phyloP scores from a whole-genome alignment of 805 yeast genomes.

The Pichia nakasei region DNA sequence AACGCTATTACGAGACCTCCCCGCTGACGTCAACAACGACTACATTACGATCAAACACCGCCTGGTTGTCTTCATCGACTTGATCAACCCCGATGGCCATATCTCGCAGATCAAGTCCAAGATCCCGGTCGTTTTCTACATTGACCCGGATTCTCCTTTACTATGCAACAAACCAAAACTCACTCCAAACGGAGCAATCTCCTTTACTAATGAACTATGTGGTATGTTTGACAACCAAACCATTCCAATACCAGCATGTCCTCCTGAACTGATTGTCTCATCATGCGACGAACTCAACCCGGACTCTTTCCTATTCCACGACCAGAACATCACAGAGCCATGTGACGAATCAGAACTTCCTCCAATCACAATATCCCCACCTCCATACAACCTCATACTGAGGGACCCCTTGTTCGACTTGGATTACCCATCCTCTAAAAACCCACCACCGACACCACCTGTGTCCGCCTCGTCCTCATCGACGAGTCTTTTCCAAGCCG shows the following conservation, averaged over 20 bases:
- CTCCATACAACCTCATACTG: slow-evolving; percentile 19
- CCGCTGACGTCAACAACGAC: slow-evolving; percentile 36
- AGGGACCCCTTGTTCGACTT: slow-evolving; percentile 17
- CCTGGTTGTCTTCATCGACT: slow-evolving; percentile 34
- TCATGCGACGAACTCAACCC: slow-evolving; percentile 5
- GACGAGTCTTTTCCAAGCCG: neutral
- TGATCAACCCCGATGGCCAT: slow-evolving; percentile 42
- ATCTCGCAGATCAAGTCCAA: slow-evolving; percentile 44
- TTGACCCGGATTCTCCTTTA: slow-evolving; percentile 28
- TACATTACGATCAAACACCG: slow-evolving; percentile 38
- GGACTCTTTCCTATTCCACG: slow-evolving; percentile 10
- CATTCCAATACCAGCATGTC: neutral
- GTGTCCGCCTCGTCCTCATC: neutral
- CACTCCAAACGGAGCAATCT: neutral
- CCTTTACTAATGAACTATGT: neutral
- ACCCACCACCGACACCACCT: neutral
- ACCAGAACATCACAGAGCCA: no score
- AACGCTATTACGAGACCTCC: slow-evolving; percentile 28
- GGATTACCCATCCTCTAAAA: neutral
- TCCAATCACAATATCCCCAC: no score
- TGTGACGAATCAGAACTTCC: no score
- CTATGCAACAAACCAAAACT: neutral
- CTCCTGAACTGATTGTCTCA: slow-evolving; percentile 5
- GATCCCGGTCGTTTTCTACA: slow-evolving; percentile 36
- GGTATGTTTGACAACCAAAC: neutral